Evolutionary conservation across 2,329 filamentous ascomycete genomes (phyloP).

Genomic region (Cercospora brassicicola): DNA sequence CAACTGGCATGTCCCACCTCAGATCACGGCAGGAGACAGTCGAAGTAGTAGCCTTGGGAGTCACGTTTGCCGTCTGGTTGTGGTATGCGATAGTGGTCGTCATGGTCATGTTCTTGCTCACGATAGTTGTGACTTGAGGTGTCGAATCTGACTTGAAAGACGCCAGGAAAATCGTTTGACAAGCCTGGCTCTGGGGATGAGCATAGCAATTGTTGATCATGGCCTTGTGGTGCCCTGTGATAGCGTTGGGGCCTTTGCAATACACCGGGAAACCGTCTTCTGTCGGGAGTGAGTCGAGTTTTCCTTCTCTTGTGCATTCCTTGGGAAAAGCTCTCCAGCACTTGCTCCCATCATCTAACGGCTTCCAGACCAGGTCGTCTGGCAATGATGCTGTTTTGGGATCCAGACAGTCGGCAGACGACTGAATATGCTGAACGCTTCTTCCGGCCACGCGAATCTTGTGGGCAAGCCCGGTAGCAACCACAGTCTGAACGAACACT

Average conservation of each 20-base stretch:
- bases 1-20: not conserved
- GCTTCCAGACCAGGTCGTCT: not conserved
- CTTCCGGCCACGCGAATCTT: not conserved
- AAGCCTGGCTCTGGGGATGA: not conserved
- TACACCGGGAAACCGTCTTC: not conserved
- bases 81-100: not conserved
- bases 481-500: not conserved
- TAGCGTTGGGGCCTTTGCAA: not conserved
- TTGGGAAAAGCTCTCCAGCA: not conserved
- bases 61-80: not conserved
- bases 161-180: not conserved
- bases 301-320: not conserved
- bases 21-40: not conserved
- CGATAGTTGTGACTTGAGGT: not conserved
- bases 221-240: not conserved
- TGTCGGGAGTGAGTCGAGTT: not conserved
- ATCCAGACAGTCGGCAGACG: not conserved
- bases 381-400: not conserved
- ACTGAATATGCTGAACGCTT: not conserved
- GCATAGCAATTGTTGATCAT: not conserved
- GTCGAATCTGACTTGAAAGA: not conserved
- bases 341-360: not conserved
- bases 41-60: not conserved
- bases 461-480: not conserved
- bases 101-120: not conserved